Percentiles rank a stretch among this genome's conserved stretches.
phyloP scores from a whole-genome alignment of 2,329 filamentous ascomycete species.

The Penicillium sp. region DNA sequence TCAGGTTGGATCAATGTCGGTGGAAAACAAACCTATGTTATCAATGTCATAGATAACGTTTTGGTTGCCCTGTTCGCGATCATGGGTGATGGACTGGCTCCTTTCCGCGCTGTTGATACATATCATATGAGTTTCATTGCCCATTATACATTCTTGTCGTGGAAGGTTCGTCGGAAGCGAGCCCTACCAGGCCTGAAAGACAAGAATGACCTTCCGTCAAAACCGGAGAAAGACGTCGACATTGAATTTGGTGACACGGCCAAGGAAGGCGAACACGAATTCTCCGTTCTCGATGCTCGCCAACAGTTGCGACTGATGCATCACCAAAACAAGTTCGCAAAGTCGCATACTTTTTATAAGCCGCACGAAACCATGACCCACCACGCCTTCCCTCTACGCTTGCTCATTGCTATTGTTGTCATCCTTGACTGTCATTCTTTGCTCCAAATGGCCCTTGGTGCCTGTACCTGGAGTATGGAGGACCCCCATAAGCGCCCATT shows the following conservation, averaged over 20 bases:
- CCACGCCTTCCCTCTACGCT: conserved; percentile 69
- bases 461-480: conserved; percentile 74
- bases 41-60: conserved; percentile 69
- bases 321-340: conserved; percentile 75
- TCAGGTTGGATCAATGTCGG: conserved; percentile 77
- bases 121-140: conserved; percentile 85
- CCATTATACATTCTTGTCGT: conserved; percentile 66
- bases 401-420: conserved; percentile 74
- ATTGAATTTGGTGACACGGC: conserved; percentile 43
- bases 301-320: conserved; percentile 70
- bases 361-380: conserved; percentile 83
- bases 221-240: conserved; percentile 43
- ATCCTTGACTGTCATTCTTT: conserved; percentile 76
- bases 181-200: conserved; percentile 62
- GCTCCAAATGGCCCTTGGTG: conserved; percentile 75
- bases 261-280: conserved; percentile 52
- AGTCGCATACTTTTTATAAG: conserved; percentile 85
- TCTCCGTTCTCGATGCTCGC: conserved; percentile 60
- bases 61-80: conserved; percentile 69
- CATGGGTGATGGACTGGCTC: conserved; percentile 67
- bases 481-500: conserved; percentile 63
- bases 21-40: conserved; percentile 64
- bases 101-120: conserved; percentile 76
- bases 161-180: conserved; percentile 62
- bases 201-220: conserved; percentile 64